Base-by-base conservation (phyloP, 768 basidiomycete species). In the Collybiopsis luxurians region DNA sequence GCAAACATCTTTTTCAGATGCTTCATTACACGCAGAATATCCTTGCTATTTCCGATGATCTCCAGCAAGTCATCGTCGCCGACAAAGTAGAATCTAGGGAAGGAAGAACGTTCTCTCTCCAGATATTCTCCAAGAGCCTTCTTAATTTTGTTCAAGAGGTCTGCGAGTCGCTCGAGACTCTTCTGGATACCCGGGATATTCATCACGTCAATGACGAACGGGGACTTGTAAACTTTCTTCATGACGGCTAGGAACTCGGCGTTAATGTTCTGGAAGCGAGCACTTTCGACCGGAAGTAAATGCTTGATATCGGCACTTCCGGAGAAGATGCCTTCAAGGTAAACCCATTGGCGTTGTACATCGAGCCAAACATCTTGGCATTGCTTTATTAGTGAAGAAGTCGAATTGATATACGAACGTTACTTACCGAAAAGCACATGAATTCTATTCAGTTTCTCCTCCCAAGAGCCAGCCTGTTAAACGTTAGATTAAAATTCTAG, bases 1-100 rank as follows among this genome's bases (percentile, higher is more conserved):
- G 97, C 97, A 72, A 99, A 99, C 97, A 99, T 99, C 81, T 99
- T 99, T 79, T 98, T 98, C 58, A 99, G 80, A 75, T 98, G 97
- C 65, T 99, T 99, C 92, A 97, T 94, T 72, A 98, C 92, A 38
- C 97, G 90, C 43, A 94, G 73, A 63, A 98, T 97, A 67, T 98
- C 95, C 71, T 98, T 99, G 81, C 94, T 97, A 76, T 99, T 99
- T 61, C 97, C 97, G 61, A 99, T 98, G 64, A 99, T 99, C 72
- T 99, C 97, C 60, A 99, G 80, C 59, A 99, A 75, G 69, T 99
- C 97, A 68, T 99, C 97, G 72, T 99, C 97, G 65, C 97, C 97
- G 53, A 99, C 95, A 65, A 99, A 99, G 75, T 99, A 99, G 78
- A 99, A 99, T 7, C 97, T 91, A 66, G 97, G 97, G 84, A 99